These are phyloP conservation scores for Neoboletus brunneissimus DNA, from an alignment of 768 basidiomycete genomes.

Conservation along the genomic window DNA sequence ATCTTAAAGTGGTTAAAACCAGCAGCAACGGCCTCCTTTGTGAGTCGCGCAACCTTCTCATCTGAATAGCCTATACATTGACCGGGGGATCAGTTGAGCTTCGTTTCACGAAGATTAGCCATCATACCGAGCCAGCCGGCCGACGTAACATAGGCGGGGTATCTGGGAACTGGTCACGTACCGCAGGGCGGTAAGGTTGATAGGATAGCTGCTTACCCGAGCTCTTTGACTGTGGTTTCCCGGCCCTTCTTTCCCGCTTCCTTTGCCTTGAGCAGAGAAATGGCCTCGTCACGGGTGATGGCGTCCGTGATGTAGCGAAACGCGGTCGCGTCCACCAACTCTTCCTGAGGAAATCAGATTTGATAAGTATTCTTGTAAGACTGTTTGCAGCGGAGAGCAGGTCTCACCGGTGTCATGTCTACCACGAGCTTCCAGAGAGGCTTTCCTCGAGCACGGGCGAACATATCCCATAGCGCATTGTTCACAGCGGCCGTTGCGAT, in stretches of 20 bases:
- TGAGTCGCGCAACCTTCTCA: slow-evolving; percentile 85
- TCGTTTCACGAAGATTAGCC: background rate
- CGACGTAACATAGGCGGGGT: slow-evolving; percentile 92
- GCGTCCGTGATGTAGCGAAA: slow-evolving; percentile 93
- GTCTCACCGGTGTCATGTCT: slow-evolving; percentile 75
- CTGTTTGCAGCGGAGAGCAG: background rate
- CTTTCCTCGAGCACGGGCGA: slow-evolving; percentile 72
- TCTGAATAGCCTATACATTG: slow-evolving; percentile 70
- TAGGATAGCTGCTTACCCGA: slow-evolving; percentile 47
- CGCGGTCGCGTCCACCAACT: slow-evolving; percentile 69
- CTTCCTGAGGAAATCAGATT: slow-evolving; percentile 52
- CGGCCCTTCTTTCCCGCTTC: slow-evolving; percentile 75
- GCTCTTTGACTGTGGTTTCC: slow-evolving; percentile 67
- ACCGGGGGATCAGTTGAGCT: slow-evolving; percentile 5
- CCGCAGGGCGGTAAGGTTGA: background rate
- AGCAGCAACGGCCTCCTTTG: slow-evolving; percentile 75
- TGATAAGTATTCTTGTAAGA: background rate
- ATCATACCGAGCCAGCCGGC: slow-evolving; percentile 82
- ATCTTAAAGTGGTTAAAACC: slow-evolving; percentile 99
- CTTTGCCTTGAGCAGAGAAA: slow-evolving; percentile 75
- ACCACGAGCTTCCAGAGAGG: slow-evolving; percentile 93
- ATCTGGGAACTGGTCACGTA: slow-evolving; percentile 42
- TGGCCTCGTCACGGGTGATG: slow-evolving; percentile 87
- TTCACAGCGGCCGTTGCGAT: slow-evolving; percentile 85
- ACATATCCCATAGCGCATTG: slow-evolving; percentile 96